A percentile compares a stretch with the other conserved stretches of the same genome.
These are phyloP conservation scores for Pseudomassariella vexata DNA, from an alignment of 2,329 filamentous ascomycete genomes.

Conservation along the genomic window DNA sequence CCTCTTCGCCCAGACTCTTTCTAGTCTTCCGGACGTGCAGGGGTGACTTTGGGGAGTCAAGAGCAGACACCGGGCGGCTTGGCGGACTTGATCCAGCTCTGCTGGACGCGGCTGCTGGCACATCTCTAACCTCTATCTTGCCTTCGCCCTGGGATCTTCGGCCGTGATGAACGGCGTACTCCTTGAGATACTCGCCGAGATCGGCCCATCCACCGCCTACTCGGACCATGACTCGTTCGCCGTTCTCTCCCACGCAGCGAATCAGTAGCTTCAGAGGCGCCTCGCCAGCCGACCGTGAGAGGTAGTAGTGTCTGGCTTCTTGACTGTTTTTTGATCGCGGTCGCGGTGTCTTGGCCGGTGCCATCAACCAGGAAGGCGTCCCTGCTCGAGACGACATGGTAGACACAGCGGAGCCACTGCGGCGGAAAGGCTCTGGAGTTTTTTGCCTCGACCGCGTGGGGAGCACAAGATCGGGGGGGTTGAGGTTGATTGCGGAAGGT, in stretches of 20 bases:
- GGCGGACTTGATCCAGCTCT: conserved; percentile 34
- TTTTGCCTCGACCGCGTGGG: conserved; percentile 38
- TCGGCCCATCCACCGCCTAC: conserved; percentile 99
- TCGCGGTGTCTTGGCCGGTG: conserved; percentile 49
- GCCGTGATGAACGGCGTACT: conserved; percentile 89
- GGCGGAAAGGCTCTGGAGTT: conserved; percentile 36
- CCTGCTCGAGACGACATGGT: conserved; percentile 36
- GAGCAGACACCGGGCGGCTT: conserved; percentile 34
- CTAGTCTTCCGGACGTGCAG: conserved; percentile 51
- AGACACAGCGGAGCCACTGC: conserved; percentile 43
- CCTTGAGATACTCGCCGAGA: conserved; percentile 86
- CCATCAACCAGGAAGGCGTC: conserved; percentile 57
- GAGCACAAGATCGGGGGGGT: conserved; percentile 51
- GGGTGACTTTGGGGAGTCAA: conserved; percentile 36
- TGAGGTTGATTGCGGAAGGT: conserved; percentile 45
- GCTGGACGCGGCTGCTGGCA: conserved; percentile 28
- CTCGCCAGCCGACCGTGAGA: conserved; percentile 76
- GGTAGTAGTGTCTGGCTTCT: conserved; percentile 88
- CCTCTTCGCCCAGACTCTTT: conserved; percentile 34
- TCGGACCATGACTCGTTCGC: conserved; percentile 94
- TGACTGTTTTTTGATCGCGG: conserved; percentile 45
- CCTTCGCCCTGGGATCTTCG: conserved; percentile 53
- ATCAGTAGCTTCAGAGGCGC: conserved; percentile 93
- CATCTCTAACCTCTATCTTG: conserved; percentile 54
- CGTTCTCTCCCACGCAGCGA: conserved; percentile 80